These are phyloP conservation scores for Backusella australiensis DNA, from an alignment of 192 early-diverging fungal species.

Conservation along the genomic window DNA sequence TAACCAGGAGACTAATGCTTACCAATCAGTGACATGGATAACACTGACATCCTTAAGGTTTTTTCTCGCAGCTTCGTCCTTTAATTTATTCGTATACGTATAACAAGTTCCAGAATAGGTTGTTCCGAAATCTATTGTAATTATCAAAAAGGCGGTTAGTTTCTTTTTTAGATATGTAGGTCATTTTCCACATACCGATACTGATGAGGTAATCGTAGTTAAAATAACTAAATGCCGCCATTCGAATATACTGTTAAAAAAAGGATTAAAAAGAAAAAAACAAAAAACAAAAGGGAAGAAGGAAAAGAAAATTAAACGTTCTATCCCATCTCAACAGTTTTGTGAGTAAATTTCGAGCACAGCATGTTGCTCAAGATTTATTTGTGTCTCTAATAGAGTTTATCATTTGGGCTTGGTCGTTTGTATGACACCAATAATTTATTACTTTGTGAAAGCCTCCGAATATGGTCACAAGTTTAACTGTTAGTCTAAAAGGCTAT, in stretches of 20 bases:
- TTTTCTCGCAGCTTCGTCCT: too few relatives aligned
- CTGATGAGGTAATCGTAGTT: neutral
- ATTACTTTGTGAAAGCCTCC: neutral
- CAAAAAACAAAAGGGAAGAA: too few relatives aligned
- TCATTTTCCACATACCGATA: neutral
- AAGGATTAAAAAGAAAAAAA: neutral
- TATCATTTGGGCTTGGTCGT: neutral
- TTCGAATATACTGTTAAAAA: neutral
- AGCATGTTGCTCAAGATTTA: neutral
- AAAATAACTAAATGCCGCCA: neutral
- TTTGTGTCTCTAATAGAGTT: neutral
- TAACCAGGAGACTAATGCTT: neutral
- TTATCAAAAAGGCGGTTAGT: neutral
- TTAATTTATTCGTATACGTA: neutral
- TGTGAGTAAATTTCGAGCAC: neutral
- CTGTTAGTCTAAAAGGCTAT: too few relatives aligned
- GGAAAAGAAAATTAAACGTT: neutral
- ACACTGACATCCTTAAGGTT: neutral
- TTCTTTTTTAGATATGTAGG: neutral
- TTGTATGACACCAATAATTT: neutral
- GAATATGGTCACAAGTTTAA: too few relatives aligned
- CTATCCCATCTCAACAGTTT: neutral
- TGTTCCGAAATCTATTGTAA: slow-evolving; percentile 8
- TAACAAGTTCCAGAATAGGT: slow-evolving; percentile 12
- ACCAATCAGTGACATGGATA: neutral